These are phyloP conservation scores for Nicotiana rustica DNA, from an alignment of 305 asterid species.

Conservation along the genomic window DNA sequence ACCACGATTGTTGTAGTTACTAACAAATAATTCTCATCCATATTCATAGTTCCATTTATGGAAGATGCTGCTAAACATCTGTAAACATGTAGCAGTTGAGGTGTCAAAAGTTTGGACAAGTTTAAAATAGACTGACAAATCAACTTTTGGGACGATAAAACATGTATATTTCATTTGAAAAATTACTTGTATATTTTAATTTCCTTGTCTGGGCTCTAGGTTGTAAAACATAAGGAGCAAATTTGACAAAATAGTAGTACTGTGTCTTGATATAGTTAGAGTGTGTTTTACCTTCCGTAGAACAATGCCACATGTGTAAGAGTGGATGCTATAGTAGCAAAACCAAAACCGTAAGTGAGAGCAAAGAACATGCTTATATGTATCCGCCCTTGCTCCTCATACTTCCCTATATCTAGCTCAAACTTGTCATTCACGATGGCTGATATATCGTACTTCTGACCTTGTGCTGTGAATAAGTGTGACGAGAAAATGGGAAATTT, in stretches of 20 bases:
- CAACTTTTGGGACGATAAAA: slow-evolving; percentile 1
- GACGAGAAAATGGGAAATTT: slow-evolving; percentile 88
- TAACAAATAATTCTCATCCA: not conserved
- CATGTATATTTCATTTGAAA: not conserved
- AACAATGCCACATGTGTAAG: slow-evolving; percentile 78
- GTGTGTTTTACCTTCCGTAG: slow-evolving; percentile 77
- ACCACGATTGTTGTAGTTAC: not conserved
- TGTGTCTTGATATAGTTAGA: not conserved
- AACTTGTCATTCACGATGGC: slow-evolving; percentile 82
- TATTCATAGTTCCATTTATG: not conserved
- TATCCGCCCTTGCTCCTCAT: slow-evolving; percentile 72
- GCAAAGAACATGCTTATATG: slow-evolving; percentile 90
- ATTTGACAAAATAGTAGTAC: slow-evolving; percentile 19
- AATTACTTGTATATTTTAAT: not conserved
- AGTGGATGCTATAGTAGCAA: slow-evolving; percentile 93
- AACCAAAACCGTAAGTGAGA: slow-evolving; percentile 85
- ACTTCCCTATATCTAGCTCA: slow-evolving; percentile 66
- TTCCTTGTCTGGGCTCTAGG: not conserved
- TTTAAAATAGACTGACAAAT: not conserved
- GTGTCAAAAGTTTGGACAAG: not conserved
- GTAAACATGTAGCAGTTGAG: slow-evolving; percentile 2
- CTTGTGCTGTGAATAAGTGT: slow-evolving; percentile 82
- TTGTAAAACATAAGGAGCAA: slow-evolving; percentile 2
- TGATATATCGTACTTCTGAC: slow-evolving; percentile 74
- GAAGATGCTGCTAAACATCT: not conserved